A percentile compares a stretch with the other conserved stretches of the same genome.
These are phyloP conservation scores for Gossypium stocksii DNA, from an alignment of 345 rosid species.

Conservation along the genomic window DNA sequence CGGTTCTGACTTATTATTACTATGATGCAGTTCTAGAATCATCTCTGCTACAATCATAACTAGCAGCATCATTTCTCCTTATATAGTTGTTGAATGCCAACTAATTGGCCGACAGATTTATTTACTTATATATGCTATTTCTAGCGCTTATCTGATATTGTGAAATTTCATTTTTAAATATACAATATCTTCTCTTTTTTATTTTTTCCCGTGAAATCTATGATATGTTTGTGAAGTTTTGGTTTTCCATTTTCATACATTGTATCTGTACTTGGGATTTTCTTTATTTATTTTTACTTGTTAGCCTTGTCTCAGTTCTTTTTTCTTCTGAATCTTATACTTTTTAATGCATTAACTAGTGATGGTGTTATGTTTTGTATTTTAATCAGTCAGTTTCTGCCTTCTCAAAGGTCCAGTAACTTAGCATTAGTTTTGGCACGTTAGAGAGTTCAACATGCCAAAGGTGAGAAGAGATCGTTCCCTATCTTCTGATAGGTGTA, in stretches of 20 bases:
- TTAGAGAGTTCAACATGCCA: slow-evolving; percentile 51
- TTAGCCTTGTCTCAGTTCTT: neutral
- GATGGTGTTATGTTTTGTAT: slow-evolving; percentile 8
- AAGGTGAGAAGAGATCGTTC: slow-evolving; percentile 86
- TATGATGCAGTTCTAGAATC: neutral
- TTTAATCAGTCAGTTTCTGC: slow-evolving; percentile 14
- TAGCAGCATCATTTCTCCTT: neutral
- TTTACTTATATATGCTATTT: neutral
- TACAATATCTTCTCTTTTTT: neutral
- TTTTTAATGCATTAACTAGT: neutral
- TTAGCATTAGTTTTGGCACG: slow-evolving; percentile 12
- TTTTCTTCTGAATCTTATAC: neutral
- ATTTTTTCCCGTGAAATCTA: neutral
- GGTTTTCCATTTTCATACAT: neutral
- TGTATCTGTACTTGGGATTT: neutral
- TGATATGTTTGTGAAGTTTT: neutral
- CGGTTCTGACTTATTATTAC: neutral
- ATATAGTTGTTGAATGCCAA: neutral
- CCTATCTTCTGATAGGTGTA: slow-evolving; percentile 57
- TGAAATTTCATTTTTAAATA: neutral
- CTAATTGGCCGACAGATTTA: neutral
- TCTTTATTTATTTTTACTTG: neutral
- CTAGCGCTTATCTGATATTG: neutral
- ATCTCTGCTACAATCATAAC: neutral
- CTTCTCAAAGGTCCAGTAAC: slow-evolving; percentile 12